phyloP scores from a whole-genome alignment of 371 early-diverging fungal genomes.

The Mortierella sp. region DNA sequence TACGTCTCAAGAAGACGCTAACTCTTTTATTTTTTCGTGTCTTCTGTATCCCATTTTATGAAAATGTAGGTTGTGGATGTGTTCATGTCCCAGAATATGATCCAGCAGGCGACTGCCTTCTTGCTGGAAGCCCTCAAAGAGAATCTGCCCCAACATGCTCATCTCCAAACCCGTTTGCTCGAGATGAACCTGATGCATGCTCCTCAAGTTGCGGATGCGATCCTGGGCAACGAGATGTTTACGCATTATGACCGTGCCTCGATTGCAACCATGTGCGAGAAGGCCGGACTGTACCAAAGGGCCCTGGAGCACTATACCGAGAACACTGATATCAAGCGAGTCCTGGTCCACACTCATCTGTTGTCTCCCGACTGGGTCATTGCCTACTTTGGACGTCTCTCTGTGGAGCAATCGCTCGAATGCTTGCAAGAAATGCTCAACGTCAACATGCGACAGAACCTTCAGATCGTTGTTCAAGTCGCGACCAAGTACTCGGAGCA shows the following conservation, averaged over 20 bases:
- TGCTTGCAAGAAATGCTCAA: slow-evolving; percentile 91
- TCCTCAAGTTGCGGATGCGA: slow-evolving; percentile 98
- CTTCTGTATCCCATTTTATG: too few species aligned
- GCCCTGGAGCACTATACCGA: slow-evolving; percentile 98
- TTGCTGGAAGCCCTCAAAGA: slow-evolving; percentile 94
- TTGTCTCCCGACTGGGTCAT: slow-evolving; percentile 90
- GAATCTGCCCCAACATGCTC: slow-evolving; percentile 89
- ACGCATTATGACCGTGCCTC: slow-evolving; percentile 93
- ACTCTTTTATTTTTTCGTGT: too few species aligned
- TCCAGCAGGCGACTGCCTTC: slow-evolving; percentile 97
- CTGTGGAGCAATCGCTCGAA: slow-evolving; percentile 94
- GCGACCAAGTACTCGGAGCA: slow-evolving; percentile 97
- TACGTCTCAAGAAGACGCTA: too few species aligned
- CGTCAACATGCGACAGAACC: slow-evolving; percentile 91
- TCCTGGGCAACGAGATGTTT: slow-evolving; percentile 95
- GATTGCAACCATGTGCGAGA: slow-evolving; percentile 95
- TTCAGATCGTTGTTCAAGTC: slow-evolving; percentile 94
- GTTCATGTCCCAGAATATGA: slow-evolving; percentile 90
- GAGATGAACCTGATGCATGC: slow-evolving; percentile 97
- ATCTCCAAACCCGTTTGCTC: slow-evolving; percentile 92
- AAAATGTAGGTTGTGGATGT: slow-evolving; percentile 88
- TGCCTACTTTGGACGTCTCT: slow-evolving; percentile 92
- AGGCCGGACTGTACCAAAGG: slow-evolving; percentile 95
- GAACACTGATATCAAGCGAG: slow-evolving; percentile 95
- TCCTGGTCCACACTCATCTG: slow-evolving; percentile 89